These are phyloP conservation scores for Pelargonium exstipulatum DNA, from an alignment of 441 rosid species.

Conservation along the genomic window DNA sequence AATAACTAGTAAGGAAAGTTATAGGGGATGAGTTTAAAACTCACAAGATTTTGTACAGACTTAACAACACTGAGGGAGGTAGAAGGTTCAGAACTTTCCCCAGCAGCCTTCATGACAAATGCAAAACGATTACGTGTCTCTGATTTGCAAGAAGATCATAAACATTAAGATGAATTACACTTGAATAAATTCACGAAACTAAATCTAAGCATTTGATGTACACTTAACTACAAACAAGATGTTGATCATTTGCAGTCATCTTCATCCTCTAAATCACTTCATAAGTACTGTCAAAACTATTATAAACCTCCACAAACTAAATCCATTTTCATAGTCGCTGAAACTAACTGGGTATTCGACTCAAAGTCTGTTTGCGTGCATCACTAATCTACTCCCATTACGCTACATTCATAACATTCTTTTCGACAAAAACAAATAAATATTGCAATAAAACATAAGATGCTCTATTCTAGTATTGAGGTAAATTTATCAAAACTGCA, in stretches of 20 bases:
- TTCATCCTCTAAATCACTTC: too few relatives aligned
- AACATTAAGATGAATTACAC: neutral
- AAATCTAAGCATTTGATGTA: neutral
- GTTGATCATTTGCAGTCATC: neutral
- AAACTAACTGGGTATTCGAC: neutral
- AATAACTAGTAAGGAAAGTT: too few relatives aligned
- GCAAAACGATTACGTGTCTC: neutral
- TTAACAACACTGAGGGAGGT: neutral
- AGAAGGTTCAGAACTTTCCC: neutral
- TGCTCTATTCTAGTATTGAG: too few relatives aligned
- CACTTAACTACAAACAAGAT: too few relatives aligned
- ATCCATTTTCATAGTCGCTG: neutral
- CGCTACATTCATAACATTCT: too few relatives aligned
- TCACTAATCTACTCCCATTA: too few relatives aligned
- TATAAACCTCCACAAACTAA: too few relatives aligned
- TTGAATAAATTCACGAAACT: neutral
- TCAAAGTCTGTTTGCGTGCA: neutral
- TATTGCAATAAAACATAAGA: too few relatives aligned
- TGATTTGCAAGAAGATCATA: neutral
- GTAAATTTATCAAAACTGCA: too few relatives aligned
- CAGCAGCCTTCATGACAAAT: neutral
- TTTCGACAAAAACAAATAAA: too few relatives aligned
- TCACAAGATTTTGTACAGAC: neutral
- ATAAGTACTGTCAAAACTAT: too few relatives aligned
- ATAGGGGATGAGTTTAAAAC: neutral